Base-by-base conservation (phyloP, 1,284 basidiomycete species). In the Ceratorhiza oryzae-sativae region DNA sequence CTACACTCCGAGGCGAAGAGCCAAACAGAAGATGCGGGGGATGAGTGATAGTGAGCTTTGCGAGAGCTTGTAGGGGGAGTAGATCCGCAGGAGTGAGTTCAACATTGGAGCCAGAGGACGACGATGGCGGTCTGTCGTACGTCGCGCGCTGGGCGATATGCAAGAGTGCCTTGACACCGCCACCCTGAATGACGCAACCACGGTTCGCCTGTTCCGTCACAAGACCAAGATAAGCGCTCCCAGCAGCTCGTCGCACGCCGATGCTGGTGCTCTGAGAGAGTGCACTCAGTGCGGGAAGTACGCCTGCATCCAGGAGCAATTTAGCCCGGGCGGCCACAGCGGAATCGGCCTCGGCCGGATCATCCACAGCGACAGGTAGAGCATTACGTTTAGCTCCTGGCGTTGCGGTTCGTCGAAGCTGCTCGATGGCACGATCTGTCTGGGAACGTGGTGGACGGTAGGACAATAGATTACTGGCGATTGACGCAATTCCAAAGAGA, bases 11-110 rank as follows among this genome's bases (percentile, higher is more conserved):
- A n/a, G 91, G 84, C 1, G 87, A 87, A 1, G 90, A 89, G 1
- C 93, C 92, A 81, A 97, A 97, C 36, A 98, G 90, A 73, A 95
- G 89, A 0, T 93, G 81, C 0, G 97, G 97, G 13, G 95, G 90
- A 1, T 94, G 86, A 0, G 96, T 96, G 77, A 99, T 98, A 61
- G 93, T 84, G 36, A 99, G 88, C 78, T 97, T 98, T 10, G 95
- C 93, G 15, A 98, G 83, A 0, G 95, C 95, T 79, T 98, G 97
- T 34, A 94, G 86, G 0, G 93, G 85, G 12, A 87, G 83, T 6
- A 97, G 82, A 71, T 86, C 85, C 3, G 82, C 78, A n/a, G 80
- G 76, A 9, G 75, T 51, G 12, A 74, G 61, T 15, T 59, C 62
- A 36, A 23, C 34, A 13, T 23, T 75, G 34, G 75, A 39, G 59